phyloP scores from a whole-genome alignment of 1,284 basidiomycete species.

The Erythrobasidium hasegawianum region DNA sequence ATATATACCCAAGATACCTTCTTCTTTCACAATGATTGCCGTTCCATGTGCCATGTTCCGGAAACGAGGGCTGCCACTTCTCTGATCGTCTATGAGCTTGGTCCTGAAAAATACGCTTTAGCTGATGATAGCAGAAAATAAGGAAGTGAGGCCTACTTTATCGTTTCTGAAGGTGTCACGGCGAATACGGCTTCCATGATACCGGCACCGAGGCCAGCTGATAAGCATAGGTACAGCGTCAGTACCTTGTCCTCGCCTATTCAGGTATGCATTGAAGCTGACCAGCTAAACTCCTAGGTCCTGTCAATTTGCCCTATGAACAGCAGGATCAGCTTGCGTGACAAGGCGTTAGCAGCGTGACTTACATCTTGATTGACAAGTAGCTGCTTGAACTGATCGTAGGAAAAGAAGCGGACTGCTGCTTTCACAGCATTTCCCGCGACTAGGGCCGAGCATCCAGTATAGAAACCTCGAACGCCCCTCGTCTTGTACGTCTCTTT shows the following conservation, averaged over 20 bases:
- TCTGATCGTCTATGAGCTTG: conserved; percentile 94
- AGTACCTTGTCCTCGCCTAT: no score
- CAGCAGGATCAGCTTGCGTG: background rate
- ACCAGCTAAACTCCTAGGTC: conserved; percentile 77
- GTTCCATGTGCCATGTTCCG: conserved; percentile 86
- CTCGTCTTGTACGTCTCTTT: conserved; percentile 47
- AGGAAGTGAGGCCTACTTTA: conserved; percentile 65
- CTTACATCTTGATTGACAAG: conserved; percentile 75
- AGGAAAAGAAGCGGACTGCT: conserved; percentile 89
- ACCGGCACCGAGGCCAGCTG: conserved; percentile 89
- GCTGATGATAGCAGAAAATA: no score
- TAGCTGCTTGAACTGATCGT: conserved; percentile 84
- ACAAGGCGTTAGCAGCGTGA: background rate
- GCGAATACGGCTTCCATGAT: conserved; percentile 91
- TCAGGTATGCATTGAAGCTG: conserved; percentile 39
- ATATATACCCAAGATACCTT: conserved; percentile 76
- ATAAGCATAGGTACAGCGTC: background rate
- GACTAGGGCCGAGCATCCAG: conserved; percentile 62
- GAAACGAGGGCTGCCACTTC: conserved; percentile 76
- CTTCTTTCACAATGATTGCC: conserved; percentile 70
- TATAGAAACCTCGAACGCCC: conserved; percentile 49
- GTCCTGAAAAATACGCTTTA: conserved; percentile 59
- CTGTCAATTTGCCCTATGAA: conserved; percentile 76
- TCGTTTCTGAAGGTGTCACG: conserved; percentile 95
- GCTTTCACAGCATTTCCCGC: conserved; percentile 89